Evolutionary conservation across 2,329 filamentous ascomycete species (phyloP).

Genomic region (Epichloe gansuensis): DNA sequence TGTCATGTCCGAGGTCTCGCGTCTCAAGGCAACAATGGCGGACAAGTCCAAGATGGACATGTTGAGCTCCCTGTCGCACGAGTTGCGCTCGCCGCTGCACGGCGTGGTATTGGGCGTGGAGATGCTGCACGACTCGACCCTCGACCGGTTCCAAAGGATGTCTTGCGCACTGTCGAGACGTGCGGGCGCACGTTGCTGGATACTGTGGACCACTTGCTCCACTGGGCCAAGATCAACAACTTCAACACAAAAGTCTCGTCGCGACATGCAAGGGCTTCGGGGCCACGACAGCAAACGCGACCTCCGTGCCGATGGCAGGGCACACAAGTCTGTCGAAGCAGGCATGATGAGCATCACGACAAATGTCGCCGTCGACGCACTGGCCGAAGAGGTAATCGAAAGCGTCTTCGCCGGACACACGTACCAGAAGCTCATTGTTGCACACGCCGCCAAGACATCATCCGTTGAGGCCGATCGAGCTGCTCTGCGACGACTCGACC

Average conservation of each 20-base stretch:
- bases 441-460: slow-evolving; percentile 4
- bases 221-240: slow-evolving; percentile 43
- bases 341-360: slow-evolving; percentile 10
- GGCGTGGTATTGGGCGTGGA: slow-evolving; percentile 44
- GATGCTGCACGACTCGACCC: slow-evolving; percentile 37
- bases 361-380: slow-evolving; percentile 23
- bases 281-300: background rate
- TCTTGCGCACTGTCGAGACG: slow-evolving; percentile 36
- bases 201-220: slow-evolving; percentile 41
- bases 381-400: slow-evolving; percentile 35
- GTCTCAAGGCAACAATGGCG: slow-evolving; percentile 24
- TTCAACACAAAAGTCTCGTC: slow-evolving; percentile 9
- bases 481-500: slow-evolving; percentile 12
- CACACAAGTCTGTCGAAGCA: slow-evolving; percentile 4
- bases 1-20: slow-evolving; percentile 44
- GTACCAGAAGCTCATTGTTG: slow-evolving; percentile 19
- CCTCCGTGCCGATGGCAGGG: background rate
- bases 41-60: slow-evolving; percentile 44
- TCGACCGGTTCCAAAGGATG: slow-evolving; percentile 34
- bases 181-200: slow-evolving; percentile 40
- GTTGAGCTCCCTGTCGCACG: slow-evolving; percentile 48
- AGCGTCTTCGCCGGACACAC: slow-evolving; percentile 34
- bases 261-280: background rate
- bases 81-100: slow-evolving; percentile 48
- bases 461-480: slow-evolving; percentile 3